Evolutionary conservation across 257 asterid genomes (phyloP).

Genomic region (Fraxinus anomala): DNA sequence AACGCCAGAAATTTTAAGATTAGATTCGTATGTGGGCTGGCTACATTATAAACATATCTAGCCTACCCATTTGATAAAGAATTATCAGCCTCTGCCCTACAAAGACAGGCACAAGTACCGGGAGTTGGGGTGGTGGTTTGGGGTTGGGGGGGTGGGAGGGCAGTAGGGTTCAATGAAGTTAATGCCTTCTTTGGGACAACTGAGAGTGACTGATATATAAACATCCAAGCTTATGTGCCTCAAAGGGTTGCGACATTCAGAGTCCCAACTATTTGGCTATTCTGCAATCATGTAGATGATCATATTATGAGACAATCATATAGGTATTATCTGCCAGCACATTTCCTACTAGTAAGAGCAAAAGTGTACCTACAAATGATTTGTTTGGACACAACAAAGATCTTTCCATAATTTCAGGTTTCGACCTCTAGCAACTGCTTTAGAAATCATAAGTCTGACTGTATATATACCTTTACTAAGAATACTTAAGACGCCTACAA

Average conservation of each 20-base stretch:
- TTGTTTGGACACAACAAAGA: background rate
- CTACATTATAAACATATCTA: background rate
- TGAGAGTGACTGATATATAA: background rate
- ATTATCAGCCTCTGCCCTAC: background rate
- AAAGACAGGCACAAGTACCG: background rate
- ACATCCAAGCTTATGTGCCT: background rate
- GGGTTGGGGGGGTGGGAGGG: background rate
- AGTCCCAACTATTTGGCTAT: slow-evolving; percentile 7
- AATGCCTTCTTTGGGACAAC: background rate
- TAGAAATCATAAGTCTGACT: too few relatives aligned
- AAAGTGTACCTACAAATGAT: background rate
- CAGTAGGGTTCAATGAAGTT: background rate
- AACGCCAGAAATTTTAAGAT: background rate
- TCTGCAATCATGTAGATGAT: background rate
- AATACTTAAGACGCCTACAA: background rate
- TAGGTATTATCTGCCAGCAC: background rate
- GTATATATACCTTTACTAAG: background rate
- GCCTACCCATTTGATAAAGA: background rate
- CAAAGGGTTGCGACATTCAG: background rate
- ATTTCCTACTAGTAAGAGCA: background rate
- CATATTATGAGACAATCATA: slow-evolving; percentile 1
- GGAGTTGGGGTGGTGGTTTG: background rate
- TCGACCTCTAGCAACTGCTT: too few relatives aligned
- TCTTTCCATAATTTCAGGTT: too few relatives aligned
- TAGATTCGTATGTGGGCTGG: background rate